Conservation (phyloP, 352 stramenopile genomes). For the Phytophthora colocasiae region DNA sequence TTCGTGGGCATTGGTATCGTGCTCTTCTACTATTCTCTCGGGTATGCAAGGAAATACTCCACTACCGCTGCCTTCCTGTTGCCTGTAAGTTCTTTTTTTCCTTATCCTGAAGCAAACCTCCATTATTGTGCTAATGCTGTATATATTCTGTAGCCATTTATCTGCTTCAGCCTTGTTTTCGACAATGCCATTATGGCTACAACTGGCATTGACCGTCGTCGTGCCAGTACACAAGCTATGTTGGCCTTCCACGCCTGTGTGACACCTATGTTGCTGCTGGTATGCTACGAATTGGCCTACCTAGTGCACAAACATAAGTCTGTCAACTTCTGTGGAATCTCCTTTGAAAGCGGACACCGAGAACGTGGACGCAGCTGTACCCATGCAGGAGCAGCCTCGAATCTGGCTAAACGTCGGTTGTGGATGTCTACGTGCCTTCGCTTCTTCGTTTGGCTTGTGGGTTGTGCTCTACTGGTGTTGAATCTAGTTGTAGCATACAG, state of each 20-base stretch:
- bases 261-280: conserved; percentile 84
- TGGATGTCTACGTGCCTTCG: conserved; percentile 68
- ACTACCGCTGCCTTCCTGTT: conserved; percentile 80
- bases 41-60: conserved; percentile 81
- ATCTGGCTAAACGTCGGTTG: conserved; percentile 32
- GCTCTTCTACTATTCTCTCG: conserved; percentile 77
- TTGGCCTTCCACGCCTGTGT: conserved; percentile 85
- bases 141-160: conserved; percentile 63
- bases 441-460: conserved; percentile 76
- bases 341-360: conserved; percentile 80
- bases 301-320: conserved; percentile 91
- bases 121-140: conserved; percentile 4
- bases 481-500: conserved; percentile 78
- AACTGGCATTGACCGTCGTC: conserved; percentile 68
- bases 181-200: conserved; percentile 86
- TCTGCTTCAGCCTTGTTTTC: conserved; percentile 81
- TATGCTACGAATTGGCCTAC: conserved; percentile 92
- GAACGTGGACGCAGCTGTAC: conserved; percentile 39
- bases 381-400: conserved; percentile 25
- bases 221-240: conserved; percentile 69
- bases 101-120: neutral
- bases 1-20: conserved; percentile 64
- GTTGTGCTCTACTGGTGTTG: conserved; percentile 62
- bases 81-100: conserved; percentile 48
- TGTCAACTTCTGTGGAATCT: conserved; percentile 92